Evolutionary conservation across 805 yeast genomes (phyloP), one percentile per base, ranked within the genome.

Genomic region (Candida boidinii): DNA sequence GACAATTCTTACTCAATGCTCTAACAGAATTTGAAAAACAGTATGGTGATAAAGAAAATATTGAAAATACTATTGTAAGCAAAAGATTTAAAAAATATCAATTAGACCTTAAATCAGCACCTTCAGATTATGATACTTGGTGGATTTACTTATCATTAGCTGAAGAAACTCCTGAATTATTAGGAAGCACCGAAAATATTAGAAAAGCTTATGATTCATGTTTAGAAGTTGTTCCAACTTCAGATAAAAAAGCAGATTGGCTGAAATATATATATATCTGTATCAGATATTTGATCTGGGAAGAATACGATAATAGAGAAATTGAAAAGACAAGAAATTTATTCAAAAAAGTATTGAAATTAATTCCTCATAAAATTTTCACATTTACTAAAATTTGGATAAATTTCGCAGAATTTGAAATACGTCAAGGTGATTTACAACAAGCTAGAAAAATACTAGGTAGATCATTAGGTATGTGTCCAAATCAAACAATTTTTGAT

Each of bases 311-410:
- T 38, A 38, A 36, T 12, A 53, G 60, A 4, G 66, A 77, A 35
- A 39, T 60, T 2, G 70, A 61, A 0, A 43, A 52, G 1, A 69
- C 85, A 1, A 54, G 84, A 26, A 45, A 42, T 2, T 46, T 73
- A 1, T 90, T 77, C 65, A 54, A 65, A 18, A 53, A 58, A 26
- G 54, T 81, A 12, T 29, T 79, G 1, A 53, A 60, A 8, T 34
- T 62, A 2, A 60, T 80, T 10, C 85, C 90, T 1, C 80, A 78
- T 42, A 58, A 62, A 33, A 34, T 42, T 7, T 76, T 87, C 46
- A 73, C 85, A 0, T 83, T 83, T 46, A 75, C 76, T 2, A 79
- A 81, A 39, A 45, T 82, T 3, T 88, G 96, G 96, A 66, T 73
- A 5, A 54, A 65, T 41, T 79, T 56, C 52, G 76, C 84, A 2